These are phyloP conservation scores for Yamadazyma insecticola DNA, from an alignment of 805 yeast genomes.

Conservation along the genomic window DNA sequence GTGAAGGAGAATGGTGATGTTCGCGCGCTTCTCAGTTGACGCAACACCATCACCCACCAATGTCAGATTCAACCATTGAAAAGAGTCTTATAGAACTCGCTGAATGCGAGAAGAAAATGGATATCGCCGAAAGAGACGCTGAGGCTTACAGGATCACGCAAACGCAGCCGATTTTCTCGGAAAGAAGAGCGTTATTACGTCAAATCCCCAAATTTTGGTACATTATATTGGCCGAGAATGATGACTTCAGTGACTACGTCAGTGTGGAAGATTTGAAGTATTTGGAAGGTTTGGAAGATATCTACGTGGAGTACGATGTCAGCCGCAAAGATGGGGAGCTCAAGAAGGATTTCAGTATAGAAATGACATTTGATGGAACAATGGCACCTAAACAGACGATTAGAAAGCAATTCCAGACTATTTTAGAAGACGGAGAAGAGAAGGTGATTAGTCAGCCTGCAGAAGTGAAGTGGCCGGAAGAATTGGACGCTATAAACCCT, in stretches of 20 bases:
- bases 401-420: constrained; percentile 52
- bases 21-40: constrained; percentile 2
- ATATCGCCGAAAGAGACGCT: constrained; percentile 54
- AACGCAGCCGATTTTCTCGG: constrained; percentile 53
- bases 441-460: constrained; percentile 51
- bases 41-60: constrained; percentile 2
- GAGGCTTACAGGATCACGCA: constrained; percentile 49
- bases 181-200: constrained; percentile 49
- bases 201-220: constrained; percentile 82
- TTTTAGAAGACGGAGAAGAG: constrained; percentile 51
- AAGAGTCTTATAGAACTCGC: constrained; percentile 42
- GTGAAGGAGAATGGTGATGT: too few relatives aligned
- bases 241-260: constrained; percentile 79
- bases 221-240: constrained; percentile 74
- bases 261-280: constrained; percentile 73
- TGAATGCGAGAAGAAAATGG: constrained; percentile 54
- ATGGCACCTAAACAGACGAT: constrained; percentile 55
- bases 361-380: constrained; percentile 47
- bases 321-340: constrained; percentile 10
- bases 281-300: constrained; percentile 60
- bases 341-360: constrained; percentile 55
- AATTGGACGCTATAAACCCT: constrained; percentile 55
- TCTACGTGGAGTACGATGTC: constrained; percentile 52
- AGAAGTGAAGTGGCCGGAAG: constrained; percentile 65
- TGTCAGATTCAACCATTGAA: constrained; percentile 17